Base-by-base conservation (phyloP, 164 flowering plant genomes). In the Vitis amurensis region DNA sequence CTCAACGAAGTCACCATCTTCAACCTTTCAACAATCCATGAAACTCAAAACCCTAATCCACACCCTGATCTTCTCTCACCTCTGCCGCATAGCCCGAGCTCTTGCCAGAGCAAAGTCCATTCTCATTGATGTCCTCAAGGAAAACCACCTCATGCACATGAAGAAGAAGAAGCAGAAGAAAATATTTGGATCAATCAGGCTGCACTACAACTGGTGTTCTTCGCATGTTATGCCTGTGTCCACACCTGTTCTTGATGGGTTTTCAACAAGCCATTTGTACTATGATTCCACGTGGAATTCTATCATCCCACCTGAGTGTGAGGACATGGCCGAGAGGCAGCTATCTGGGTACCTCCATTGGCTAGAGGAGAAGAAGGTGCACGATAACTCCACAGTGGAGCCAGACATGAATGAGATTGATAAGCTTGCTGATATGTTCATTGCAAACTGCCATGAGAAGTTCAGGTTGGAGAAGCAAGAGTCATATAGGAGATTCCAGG, bases 381-480 rank as follows among this genome's bases (percentile, higher is more conserved):
- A 68, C 1, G 79, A 59, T 14, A 67, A 78, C 53, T 44, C 75
- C 76, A 27, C 4, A 4, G 49, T 14, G 9, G 60, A 53, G 19
- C 4, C 15, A 44, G 80, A 68, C 6, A 69, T 53, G 1, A 86
- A 88, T 60, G 97, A 96, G 76, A 96, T 96, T 19, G 97, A 93
- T 67, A 67, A 68, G 73, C 87, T 92, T 8, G 99, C 98, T 0
- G 97, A 92, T 53, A 50, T 77, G 89, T 96, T 96, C 78, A 96
- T 96, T n/a, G 94, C 91, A 0, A 85, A 61, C 37, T 91, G 90
- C 73, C 98, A 93, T 80, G 98, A 92, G 79, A 91, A 91, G 73
- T 96, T 96, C 77, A 80, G 81, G 76, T 75, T 96, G 89, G 99
- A 96, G 92, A 96, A 96, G 83, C 86, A 83, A 51, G 99, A 96